Base-by-base conservation (phyloP, 305 asterid genomes). In the Plantago coronopus region DNA sequence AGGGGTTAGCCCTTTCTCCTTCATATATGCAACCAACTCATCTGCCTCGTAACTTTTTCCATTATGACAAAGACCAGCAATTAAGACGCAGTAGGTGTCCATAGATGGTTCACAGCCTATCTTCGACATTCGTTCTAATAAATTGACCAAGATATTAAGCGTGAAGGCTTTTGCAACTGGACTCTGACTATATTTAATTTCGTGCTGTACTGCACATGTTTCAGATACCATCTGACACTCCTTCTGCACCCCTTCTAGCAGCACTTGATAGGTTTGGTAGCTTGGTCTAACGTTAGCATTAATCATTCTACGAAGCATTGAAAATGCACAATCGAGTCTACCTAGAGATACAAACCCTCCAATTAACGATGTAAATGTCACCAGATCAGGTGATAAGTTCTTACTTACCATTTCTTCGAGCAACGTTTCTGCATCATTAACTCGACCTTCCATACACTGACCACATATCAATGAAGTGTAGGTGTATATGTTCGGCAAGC, bases 401-500 rank as follows among this genome's bases (percentile, higher is more conserved):
- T 71, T 80, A 43, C 54, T 48, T 69, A 64, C 65, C 95, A 91
- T 84, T 73, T 86, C 97, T 56, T 69, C 68, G 48, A 91, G 81
- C 67, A 91, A 68, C 55, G 21, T 48, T 63, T 83, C 81, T 48
- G 96, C 98, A 46, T 82, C 83, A 62, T 75, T 80, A 64, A 71
- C 78, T 71, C 76, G 81, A 58, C 85, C 91, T 71, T 78, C 94
- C 46, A 71, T 74, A 78, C 97, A 89, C 64, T 83, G 73, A 29
- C 98, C 98, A 40, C 83, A 37, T 59, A 91, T 81, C 57, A 91
- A 79, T 19, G 91, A 79, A 74, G 91, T 77, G 49, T 89, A 89
- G 38, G 97, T 89, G 68, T 81, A 76, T 75, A 80, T 58, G 72
- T 91, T 89, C 21, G 98, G 96, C 18, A 48, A 69, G 85, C 93